Percentiles rank a stretch among this genome's conserved stretches.
Conservation (phyloP, 2,329 filamentous ascomycete genomes). For the Paecilomyces niveus region DNA sequence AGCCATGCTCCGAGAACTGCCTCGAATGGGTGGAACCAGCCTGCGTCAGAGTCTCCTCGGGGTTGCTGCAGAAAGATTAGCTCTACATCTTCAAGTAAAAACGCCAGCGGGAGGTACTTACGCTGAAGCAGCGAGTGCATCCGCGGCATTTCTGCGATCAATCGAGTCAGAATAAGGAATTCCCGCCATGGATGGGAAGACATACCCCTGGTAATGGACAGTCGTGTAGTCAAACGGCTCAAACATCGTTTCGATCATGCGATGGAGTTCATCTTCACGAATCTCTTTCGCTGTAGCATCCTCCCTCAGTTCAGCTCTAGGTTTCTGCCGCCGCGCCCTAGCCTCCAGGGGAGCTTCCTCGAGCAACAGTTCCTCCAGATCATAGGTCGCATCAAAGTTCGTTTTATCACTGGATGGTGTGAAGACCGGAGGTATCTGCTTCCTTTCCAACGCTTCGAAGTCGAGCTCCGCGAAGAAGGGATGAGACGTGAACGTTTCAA, state of each 20-base stretch:
- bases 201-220: conserved; percentile 68
- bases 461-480: conserved; percentile 84
- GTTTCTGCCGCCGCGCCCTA: conserved; percentile 85
- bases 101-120: conserved; percentile 14
- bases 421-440: conserved; percentile 86
- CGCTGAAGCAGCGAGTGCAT: conserved; percentile 32
- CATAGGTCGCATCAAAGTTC: conserved; percentile 97
- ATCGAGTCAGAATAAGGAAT: conserved; percentile 9
- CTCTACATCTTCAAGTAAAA: conserved; percentile 2
- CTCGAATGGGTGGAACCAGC: conserved; percentile 23
- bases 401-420: conserved; percentile 94
- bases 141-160: conserved; percentile 23
- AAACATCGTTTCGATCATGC: conserved; percentile 90
- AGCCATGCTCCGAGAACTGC: conserved; percentile 30
- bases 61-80: conserved; percentile 21
- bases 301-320: conserved; percentile 81
- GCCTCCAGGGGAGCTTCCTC: conserved; percentile 95
- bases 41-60: conserved; percentile 29
- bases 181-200: conserved; percentile 8
- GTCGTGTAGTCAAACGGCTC: conserved; percentile 91
- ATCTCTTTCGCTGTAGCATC: conserved; percentile 95
- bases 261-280: conserved; percentile 85
- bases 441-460: conserved; percentile 75
- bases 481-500: conserved; percentile 77
- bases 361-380: conserved; percentile 84